Conservation (phyloP, 2,329 filamentous ascomycete species). For the Sphaerulina vaccinii region DNA sequence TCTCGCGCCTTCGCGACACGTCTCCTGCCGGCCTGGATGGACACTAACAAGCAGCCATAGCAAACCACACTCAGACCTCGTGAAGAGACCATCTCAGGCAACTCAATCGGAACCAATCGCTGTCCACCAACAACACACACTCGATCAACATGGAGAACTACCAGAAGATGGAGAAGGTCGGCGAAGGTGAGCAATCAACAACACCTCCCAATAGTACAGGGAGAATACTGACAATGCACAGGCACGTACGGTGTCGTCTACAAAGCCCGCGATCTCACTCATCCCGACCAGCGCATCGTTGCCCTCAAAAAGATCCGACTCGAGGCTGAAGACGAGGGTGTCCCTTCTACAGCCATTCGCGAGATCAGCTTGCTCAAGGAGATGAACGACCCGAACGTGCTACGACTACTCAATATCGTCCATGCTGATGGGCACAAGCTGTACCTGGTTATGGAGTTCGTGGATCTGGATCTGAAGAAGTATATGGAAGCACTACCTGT, state of each 20-base stretch:
- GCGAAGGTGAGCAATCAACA: conserved; percentile 67
- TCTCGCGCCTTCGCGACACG: conserved; percentile 5
- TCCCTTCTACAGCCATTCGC: conserved; percentile 87
- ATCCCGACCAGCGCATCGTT: conserved; percentile 75
- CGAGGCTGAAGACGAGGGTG: conserved; percentile 91
- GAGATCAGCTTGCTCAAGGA: conserved; percentile 94
- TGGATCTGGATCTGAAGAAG: conserved; percentile 89
- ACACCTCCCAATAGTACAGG: not conserved
- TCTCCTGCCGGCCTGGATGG: conserved; percentile 11
- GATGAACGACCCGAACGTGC: conserved; percentile 89
- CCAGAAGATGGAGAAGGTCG: conserved; percentile 94
- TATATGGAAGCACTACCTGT: conserved; percentile 92
- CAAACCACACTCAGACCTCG: not conserved
- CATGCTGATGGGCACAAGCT: conserved; percentile 94
- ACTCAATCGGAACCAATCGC: not conserved
- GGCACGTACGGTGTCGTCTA: conserved; percentile 95
- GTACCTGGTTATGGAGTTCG: conserved; percentile 88
- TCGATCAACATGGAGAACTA: conserved; percentile 55
- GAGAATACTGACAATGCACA: conserved; percentile 40
- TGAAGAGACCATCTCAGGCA: not conserved
- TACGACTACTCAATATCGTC: conserved; percentile 85
- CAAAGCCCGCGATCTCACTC: conserved; percentile 83
- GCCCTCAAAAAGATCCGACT: conserved; percentile 94
- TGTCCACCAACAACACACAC: not conserved
- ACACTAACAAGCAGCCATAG: conserved; percentile 1